phyloP scores from a whole-genome alignment of 2,329 filamentous ascomycete genomes.

The Ilyonectria destructans region DNA sequence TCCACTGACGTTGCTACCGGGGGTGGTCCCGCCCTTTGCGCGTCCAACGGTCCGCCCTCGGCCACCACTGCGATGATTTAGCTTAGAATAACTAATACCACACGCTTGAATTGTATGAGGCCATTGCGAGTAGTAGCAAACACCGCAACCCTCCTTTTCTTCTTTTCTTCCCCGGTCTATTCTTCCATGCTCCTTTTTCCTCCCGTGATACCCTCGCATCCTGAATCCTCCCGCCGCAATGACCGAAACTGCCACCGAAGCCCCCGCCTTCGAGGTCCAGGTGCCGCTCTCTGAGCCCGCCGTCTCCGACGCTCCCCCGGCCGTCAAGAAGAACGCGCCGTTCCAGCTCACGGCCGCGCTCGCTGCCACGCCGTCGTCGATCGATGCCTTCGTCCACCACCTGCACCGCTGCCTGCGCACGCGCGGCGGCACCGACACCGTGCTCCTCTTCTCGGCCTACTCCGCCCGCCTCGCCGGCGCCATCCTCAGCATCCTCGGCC shows the following conservation, averaged over 20 bases:
- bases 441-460: conserved; percentile 81
- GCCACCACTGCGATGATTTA: conserved; percentile 46
- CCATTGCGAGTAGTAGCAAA: conserved; percentile 21
- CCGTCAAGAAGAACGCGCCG: conserved; percentile 5
- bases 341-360: conserved; percentile 35
- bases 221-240: conserved; percentile 37
- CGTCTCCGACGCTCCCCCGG: conserved; percentile 34
- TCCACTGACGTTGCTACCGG: conserved; percentile 25
- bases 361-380: conserved; percentile 41
- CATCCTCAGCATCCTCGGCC: conserved; percentile 67
- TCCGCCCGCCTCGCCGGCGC: conserved; percentile 70
- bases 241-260: conserved; percentile 46
- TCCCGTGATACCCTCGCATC: conserved; percentile 19
- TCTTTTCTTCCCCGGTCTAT: conserved; percentile 3
- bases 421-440: conserved; percentile 78
- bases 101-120: conserved; percentile 29
- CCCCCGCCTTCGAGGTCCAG: conserved; percentile 46
- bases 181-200: not conserved
- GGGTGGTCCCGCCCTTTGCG: conserved; percentile 37
- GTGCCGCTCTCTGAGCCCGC: conserved; percentile 43
- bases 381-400: conserved; percentile 70
- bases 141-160: conserved; percentile 9
- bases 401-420: conserved; percentile 77
- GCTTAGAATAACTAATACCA: conserved; percentile 19
- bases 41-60: conserved; percentile 36